Base-by-base conservation (phyloP, 2,329 filamentous ascomycete genomes). In the Botrytis squamosa region DNA sequence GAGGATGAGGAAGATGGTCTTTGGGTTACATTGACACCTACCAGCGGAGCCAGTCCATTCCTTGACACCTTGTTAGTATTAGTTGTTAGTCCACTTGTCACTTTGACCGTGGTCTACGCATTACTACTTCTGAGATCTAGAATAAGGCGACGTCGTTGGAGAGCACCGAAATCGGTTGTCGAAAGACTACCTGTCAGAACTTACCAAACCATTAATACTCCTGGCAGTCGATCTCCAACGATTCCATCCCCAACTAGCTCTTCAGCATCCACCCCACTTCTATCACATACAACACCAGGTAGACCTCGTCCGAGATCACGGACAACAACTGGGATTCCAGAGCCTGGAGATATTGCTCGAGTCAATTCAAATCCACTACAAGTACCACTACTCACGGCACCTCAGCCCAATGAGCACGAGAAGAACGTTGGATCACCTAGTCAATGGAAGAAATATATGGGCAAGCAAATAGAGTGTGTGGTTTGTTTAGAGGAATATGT, bases 401-500 rank as follows among this genome's bases (percentile, higher is more conserved):
- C 77, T 36, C 76, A 77, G 49, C 71, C 69, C 44, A 76, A 75
- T 77, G 69, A 86, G 73, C 85, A 84, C 38, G 88, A 89, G 77
- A 90, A 89, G 78, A 77, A 76, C 72, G 83, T 77, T 33, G 78
- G 77, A 73, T 82, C 84, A 60, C 84, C 86, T 12, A 87, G 85
- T 73, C 84, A 90, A 77, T 91, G 89, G 89, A 89, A 86, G 79
- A 91, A 90, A 81, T 90, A 90, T 75, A 91, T 90, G 88, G 87
- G 88, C 8, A 84, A 87, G 59, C 89, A 91, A 81, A 90, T 94
- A 14, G 96, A 99, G 82, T 99, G 96, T 81, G 95, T 98, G 20
- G 95, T 99, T 3, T 99, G 96, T 79, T 85, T 99, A 49, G 96
- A 99, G 81, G 96, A 99, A 81, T 99, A 98, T 80, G 87, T 97